Percentiles rank a stretch among this genome's conserved stretches.
Conservation (phyloP, 768 basidiomycete genomes). For the Tephrocybe sp. region DNA sequence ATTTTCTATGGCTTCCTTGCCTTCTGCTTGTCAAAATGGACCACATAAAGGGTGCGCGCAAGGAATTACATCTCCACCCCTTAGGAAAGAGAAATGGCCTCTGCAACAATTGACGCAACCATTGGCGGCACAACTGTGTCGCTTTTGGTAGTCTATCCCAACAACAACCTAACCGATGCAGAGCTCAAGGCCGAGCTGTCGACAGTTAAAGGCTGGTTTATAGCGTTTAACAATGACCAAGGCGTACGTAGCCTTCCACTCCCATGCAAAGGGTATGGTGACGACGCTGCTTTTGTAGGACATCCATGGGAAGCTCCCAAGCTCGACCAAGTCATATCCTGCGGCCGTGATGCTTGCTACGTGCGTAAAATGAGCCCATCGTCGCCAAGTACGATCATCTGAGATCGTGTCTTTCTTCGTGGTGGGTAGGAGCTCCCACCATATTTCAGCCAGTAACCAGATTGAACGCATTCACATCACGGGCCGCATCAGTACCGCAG, state of each 20-base stretch:
- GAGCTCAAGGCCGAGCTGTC: not conserved
- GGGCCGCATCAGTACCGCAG: slow-evolving; percentile 1
- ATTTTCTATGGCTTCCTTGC: not conserved
- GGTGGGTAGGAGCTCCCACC: not conserved
- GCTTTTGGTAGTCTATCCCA: not conserved
- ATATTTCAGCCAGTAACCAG: not conserved
- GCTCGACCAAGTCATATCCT: not conserved
- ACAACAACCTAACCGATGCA: not conserved
- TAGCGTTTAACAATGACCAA: not conserved
- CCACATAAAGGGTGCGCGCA: not conserved
- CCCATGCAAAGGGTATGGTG: not conserved
- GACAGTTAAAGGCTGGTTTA: not conserved
- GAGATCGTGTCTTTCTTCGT: not conserved
- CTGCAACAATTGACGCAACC: not conserved
- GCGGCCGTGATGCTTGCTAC: not conserved
- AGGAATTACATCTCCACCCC: not conserved
- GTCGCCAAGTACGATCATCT: not conserved
- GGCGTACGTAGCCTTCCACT: not conserved
- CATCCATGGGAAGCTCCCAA: not conserved
- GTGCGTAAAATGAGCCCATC: not conserved
- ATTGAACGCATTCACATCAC: slow-evolving; percentile 1
- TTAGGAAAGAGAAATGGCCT: not conserved
- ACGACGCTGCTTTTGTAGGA: not conserved
- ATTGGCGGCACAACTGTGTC: not conserved
- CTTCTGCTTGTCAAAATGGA: not conserved